Percentiles rank a stretch among this genome's conserved stretches.
Evolutionary conservation across 768 basidiomycete species (phyloP).

Genomic region (Auriscalpium orientale): DNA sequence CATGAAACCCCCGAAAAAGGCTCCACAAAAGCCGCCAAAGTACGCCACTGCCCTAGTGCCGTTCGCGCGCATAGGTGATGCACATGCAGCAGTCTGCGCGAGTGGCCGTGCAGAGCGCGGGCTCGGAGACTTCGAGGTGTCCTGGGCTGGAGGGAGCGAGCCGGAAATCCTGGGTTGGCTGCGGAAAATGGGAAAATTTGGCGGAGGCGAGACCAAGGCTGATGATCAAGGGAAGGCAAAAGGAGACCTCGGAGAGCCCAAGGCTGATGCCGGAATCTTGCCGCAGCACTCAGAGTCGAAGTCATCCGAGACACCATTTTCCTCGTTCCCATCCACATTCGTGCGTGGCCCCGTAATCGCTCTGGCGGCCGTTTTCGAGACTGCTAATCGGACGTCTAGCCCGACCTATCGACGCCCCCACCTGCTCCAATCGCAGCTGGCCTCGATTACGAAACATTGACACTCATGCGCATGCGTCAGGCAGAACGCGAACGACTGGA

Average conservation of each 20-base stretch:
- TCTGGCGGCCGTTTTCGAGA: not conserved
- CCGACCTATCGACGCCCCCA: conserved; percentile 10
- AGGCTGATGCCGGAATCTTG: not conserved
- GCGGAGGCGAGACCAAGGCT: conserved; percentile 11
- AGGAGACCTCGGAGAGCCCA: not conserved
- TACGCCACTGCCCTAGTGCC: conserved; percentile 66
- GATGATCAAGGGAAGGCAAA: not conserved
- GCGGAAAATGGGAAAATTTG: conserved; percentile 63
- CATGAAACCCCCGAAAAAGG: conserved; percentile 53
- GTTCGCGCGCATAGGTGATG: conserved; percentile 68
- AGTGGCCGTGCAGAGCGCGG: conserved; percentile 43
- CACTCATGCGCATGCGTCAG: conserved; percentile 72
- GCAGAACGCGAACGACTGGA: conserved; percentile 75
- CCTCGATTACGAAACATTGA: conserved; percentile 73
- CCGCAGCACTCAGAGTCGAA: conserved; percentile 1
- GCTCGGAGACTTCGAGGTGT: conserved; percentile 55
- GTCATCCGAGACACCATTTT: conserved; percentile 34
- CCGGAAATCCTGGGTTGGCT: conserved; percentile 69
- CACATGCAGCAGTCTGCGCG: conserved; percentile 68
- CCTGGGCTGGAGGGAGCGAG: conserved; percentile 70
- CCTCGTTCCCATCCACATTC: conserved; percentile 55
- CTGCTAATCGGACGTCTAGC: not conserved
- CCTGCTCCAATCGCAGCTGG: conserved; percentile 24
- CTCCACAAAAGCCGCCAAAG: conserved; percentile 50
- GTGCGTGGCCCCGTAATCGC: conserved; percentile 30